Evolutionary conservation across 768 basidiomycete genomes (phyloP).

Genomic region (Rhodotorula sphaerocarpa): DNA sequence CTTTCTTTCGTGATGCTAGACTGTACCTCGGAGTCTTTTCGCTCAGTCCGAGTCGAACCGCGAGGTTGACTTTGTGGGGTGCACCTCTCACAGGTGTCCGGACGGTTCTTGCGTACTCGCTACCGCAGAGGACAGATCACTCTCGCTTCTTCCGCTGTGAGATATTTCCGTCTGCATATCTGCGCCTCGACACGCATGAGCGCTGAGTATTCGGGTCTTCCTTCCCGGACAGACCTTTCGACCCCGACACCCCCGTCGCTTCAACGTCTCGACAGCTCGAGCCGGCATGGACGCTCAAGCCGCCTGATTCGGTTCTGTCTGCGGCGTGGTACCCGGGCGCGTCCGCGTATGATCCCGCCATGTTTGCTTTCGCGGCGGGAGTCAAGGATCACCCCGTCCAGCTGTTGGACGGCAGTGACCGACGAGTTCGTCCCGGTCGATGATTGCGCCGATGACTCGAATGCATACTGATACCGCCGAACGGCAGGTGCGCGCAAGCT

Average conservation of each 20-base stretch:
- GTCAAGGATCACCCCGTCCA: constrained; percentile 78
- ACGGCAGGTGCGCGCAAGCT: constrained; percentile 74
- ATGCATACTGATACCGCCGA: too few species aligned
- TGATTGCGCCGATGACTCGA: neutral
- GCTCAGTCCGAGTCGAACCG: neutral
- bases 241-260: too few species aligned
- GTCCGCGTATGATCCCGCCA: constrained; percentile 51
- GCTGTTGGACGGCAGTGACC: constrained; percentile 60
- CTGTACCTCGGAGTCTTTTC: constrained; percentile 47
- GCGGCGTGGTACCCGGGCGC: constrained; percentile 53
- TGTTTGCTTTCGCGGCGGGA: constrained; percentile 75
- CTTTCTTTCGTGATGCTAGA: constrained; percentile 55
- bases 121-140: constrained; percentile 62
- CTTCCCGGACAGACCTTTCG: neutral
- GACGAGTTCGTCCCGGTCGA: constrained; percentile 57
- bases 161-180: too few species aligned
- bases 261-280: constrained; percentile 3
- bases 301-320: constrained; percentile 29
- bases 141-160: constrained; percentile 55
- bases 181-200: too few species aligned
- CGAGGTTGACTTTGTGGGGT: neutral
- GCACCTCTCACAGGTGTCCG: constrained; percentile 53
- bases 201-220: neutral
- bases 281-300: constrained; percentile 1
- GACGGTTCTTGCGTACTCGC: constrained; percentile 64